phyloP scores from a whole-genome alignment of 2,329 filamentous ascomycete species.

The Neonectria faginata region DNA sequence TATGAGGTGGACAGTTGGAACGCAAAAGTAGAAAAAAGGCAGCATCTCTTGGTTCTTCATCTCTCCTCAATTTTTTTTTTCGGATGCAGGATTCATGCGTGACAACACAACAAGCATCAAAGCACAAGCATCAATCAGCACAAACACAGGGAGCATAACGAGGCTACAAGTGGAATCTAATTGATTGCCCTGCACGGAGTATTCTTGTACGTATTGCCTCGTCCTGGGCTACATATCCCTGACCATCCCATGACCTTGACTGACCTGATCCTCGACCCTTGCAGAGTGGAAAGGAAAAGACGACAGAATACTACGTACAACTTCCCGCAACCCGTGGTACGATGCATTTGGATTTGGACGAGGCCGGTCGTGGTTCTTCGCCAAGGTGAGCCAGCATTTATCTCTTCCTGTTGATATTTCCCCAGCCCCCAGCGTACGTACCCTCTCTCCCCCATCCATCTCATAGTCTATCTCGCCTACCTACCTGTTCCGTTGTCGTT shows the following conservation, averaged over 20 bases:
- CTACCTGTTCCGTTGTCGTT: constrained; percentile 12
- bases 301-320: background rate
- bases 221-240: constrained; percentile 11
- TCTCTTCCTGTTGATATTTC: too few species aligned
- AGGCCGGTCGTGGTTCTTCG: constrained; percentile 36
- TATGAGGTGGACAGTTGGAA: background rate
- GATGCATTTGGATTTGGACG: constrained; percentile 38
- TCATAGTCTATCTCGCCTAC: background rate
- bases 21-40: constrained; percentile 25
- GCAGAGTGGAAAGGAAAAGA: background rate
- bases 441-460: background rate
- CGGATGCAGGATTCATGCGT: background rate
- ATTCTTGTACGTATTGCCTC: constrained; percentile 19
- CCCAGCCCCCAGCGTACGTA: constrained; percentile 23
- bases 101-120: background rate
- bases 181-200: background rate
- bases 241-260: constrained; percentile 28
- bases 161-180: background rate
- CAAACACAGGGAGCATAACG: background rate
- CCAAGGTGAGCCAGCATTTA: constrained; percentile 28
- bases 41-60: background rate
- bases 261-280: background rate
- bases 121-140: background rate
- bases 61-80: background rate
- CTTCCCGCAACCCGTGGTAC: constrained; percentile 29